A percentile compares a stretch with the other conserved stretches of the same genome.
These are phyloP conservation scores for Populus ilicifolia DNA, from an alignment of 345 rosid species.

Conservation along the genomic window DNA sequence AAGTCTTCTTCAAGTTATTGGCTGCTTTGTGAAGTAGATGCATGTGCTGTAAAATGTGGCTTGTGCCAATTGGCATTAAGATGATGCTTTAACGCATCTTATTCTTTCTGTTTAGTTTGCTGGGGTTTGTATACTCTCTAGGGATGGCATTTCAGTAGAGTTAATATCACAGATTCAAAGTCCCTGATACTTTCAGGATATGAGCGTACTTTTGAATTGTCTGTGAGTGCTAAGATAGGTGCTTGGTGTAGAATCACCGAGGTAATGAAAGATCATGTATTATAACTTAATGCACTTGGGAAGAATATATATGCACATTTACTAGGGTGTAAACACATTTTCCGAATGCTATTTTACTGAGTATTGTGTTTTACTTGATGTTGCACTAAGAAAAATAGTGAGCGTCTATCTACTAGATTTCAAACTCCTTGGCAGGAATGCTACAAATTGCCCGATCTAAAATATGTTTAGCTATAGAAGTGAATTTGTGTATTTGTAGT, in stretches of 20 bases:
- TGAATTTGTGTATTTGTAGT: background rate
- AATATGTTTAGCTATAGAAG: background rate
- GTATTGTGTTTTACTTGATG: background rate
- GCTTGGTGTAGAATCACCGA: background rate
- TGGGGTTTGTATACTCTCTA: background rate
- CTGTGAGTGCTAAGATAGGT: background rate
- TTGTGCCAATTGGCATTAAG: background rate
- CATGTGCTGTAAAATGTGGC: background rate
- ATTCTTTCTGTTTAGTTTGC: background rate
- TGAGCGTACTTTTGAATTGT: background rate
- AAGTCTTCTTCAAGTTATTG: background rate
- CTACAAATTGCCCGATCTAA: background rate
- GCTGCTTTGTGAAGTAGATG: background rate
- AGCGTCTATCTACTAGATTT: background rate
- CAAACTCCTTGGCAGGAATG: background rate
- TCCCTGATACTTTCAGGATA: background rate
- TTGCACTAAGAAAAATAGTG: background rate
- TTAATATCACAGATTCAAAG: background rate
- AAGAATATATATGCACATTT: background rate
- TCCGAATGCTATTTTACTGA: background rate
- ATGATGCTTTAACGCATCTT: background rate
- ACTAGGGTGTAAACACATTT: background rate
- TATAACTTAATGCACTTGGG: background rate
- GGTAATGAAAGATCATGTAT: background rate
- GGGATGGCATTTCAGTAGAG: background rate